These are phyloP conservation scores for Didymella exigua DNA, from an alignment of 2,329 filamentous ascomycete species.

Conservation along the genomic window DNA sequence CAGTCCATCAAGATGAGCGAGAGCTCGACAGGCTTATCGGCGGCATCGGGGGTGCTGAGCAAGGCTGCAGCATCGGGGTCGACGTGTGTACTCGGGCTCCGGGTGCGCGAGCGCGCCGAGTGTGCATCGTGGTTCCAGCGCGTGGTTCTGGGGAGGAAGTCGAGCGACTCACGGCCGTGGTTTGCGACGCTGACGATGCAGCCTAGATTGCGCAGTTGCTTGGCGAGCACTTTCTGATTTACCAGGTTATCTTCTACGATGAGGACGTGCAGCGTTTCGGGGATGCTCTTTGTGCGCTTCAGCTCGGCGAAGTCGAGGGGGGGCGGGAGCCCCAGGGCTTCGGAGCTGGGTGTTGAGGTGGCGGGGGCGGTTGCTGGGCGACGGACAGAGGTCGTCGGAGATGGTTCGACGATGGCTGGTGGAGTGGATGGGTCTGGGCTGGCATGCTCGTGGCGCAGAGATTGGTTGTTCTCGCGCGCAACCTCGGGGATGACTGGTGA, in stretches of 20 bases:
- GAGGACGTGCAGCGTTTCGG: conserved; percentile 32
- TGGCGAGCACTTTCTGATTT: conserved; percentile 50
- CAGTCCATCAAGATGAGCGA: conserved; percentile 42
- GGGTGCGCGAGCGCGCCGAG: not conserved
- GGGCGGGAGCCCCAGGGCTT: conserved; percentile 12
- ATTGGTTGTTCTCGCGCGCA: not conserved
- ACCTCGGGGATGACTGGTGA: not conserved
- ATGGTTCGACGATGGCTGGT: not conserved
- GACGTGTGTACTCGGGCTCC: conserved; percentile 57
- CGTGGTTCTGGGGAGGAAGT: conserved; percentile 38
- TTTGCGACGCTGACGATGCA: conserved; percentile 47
- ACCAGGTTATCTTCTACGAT: conserved; percentile 50
- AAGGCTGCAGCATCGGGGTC: not conserved
- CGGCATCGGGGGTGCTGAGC: not conserved
- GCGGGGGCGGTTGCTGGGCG: not conserved
- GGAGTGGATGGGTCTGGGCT: not conserved
- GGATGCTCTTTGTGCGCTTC: conserved; percentile 15
- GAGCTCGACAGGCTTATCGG: conserved; percentile 14
- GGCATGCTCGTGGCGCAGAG: conserved; percentile 1
- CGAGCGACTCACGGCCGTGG: conserved; percentile 47
- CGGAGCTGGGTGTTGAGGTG: not conserved
- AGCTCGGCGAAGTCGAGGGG: conserved; percentile 13
- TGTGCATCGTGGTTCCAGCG: conserved; percentile 26
- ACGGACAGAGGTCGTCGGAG: not conserved
- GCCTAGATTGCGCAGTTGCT: conserved; percentile 47